Conservation (phyloP, 2,329 filamentous ascomycete genomes). For the Penicillium sp. region DNA sequence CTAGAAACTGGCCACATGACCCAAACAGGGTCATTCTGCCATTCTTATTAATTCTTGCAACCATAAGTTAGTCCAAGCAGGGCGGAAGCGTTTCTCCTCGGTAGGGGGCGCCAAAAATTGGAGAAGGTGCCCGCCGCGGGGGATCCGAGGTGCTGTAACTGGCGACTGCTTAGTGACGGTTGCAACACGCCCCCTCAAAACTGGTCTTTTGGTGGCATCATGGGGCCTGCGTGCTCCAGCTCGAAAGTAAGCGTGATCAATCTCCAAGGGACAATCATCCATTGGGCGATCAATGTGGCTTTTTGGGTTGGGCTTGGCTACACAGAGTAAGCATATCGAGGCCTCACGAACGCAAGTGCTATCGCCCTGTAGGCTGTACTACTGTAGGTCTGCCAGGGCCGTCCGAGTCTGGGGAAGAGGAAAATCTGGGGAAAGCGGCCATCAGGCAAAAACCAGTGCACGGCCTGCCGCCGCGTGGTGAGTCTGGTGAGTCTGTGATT, state of each 20-base stretch:
- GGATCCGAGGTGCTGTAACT: background rate
- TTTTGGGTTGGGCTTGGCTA: background rate
- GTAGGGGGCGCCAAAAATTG: background rate
- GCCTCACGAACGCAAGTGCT: background rate
- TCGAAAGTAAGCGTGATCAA: background rate
- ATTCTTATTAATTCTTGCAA: background rate
- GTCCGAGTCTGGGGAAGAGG: conserved; percentile 24
- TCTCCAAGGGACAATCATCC: background rate
- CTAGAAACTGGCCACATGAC: background rate
- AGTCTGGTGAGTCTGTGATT: conserved; percentile 11
- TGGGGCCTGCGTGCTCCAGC: background rate
- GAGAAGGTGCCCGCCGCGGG: background rate
- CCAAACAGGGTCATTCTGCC: background rate
- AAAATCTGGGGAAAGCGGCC: conserved; percentile 29
- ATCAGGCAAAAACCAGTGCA: background rate
- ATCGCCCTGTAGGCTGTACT: background rate
- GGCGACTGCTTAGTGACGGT: background rate
- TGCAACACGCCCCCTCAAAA: background rate
- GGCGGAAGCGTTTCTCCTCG: background rate
- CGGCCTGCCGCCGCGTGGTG: background rate
- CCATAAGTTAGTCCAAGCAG: background rate
- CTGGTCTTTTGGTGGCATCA: background rate
- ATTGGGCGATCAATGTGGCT: background rate
- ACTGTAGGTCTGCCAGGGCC: too few species aligned
- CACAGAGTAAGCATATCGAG: background rate